These are phyloP conservation scores for Penicillium arizonense DNA, from an alignment of 495 filamentous ascomycete genomes.

Conservation along the genomic window DNA sequence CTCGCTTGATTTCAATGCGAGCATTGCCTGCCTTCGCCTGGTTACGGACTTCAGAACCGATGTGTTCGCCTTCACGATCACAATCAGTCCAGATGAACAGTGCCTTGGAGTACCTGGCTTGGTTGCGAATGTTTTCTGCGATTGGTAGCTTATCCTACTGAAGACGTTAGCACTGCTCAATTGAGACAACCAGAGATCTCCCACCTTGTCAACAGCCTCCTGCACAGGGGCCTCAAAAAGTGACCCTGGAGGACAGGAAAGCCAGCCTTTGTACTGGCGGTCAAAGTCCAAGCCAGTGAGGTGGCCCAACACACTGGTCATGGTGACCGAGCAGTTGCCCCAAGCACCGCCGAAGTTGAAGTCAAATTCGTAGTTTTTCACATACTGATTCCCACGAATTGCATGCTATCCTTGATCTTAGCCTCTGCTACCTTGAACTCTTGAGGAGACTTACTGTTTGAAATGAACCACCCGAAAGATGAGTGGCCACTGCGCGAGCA, in stretches of 20 bases:
- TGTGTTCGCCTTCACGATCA: slow-evolving; percentile 96
- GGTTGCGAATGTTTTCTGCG: slow-evolving; percentile 76
- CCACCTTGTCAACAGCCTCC: slow-evolving; percentile 61
- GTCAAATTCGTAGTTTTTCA: slow-evolving; percentile 92
- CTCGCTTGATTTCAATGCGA: slow-evolving; percentile 75
- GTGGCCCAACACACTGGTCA: slow-evolving; percentile 91
- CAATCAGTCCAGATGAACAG: slow-evolving; percentile 99
- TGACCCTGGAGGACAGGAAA: slow-evolving; percentile 70
- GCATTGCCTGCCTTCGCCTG: slow-evolving; percentile 73
- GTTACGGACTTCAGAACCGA: slow-evolving; percentile 86
- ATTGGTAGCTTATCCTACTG: slow-evolving; percentile 73
- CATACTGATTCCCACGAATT: slow-evolving; percentile 65
- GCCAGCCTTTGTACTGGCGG: slow-evolving; percentile 68
- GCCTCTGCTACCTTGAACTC: slow-evolving; percentile 12
- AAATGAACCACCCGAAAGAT: slow-evolving; percentile 74
- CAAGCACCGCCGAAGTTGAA: slow-evolving; percentile 81
- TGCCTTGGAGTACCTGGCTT: slow-evolving; percentile 66
- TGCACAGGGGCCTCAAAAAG: slow-evolving; percentile 83
- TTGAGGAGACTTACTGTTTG: slow-evolving; percentile 57
- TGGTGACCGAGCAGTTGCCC: slow-evolving; percentile 80
- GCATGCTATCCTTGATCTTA: slow-evolving; percentile 46
- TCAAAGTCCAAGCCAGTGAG: slow-evolving; percentile 73
- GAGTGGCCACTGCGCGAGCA: slow-evolving; percentile 86
- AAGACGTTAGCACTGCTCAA: slow-evolving; percentile 10
- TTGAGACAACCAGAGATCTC: slow-evolving; percentile 5